phyloP scores from a whole-genome alignment of 2,329 filamentous ascomycete species.

The Claviceps spartinae region DNA sequence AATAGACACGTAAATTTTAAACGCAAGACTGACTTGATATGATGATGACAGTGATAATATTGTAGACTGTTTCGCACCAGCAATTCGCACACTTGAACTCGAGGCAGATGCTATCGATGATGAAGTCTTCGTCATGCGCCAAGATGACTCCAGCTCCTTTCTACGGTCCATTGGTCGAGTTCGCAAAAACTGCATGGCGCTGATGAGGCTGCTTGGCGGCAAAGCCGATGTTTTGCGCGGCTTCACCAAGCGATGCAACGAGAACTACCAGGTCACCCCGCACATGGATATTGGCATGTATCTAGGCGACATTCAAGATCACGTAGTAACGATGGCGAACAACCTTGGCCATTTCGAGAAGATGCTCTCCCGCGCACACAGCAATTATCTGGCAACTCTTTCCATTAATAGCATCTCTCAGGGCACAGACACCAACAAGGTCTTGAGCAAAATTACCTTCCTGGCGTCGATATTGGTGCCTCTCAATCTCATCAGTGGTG shows the following conservation, averaged over 20 bases:
- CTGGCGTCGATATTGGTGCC: constrained; percentile 92
- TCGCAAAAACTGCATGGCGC: constrained; percentile 86
- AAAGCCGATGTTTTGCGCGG: constrained; percentile 98
- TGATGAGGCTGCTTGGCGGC: constrained; percentile 84
- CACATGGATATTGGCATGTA: constrained; percentile 95
- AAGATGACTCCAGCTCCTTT: constrained; percentile 79
- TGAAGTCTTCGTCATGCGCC: constrained; percentile 80
- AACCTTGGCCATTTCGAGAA: constrained; percentile 94
- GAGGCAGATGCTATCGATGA: constrained; percentile 93
- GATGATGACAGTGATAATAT: constrained; percentile 65
- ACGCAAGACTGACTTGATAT: not conserved
- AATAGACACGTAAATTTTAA: not conserved
- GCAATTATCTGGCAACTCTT: constrained; percentile 91
- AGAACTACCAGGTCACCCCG: constrained; percentile 88
- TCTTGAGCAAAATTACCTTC: constrained; percentile 89
- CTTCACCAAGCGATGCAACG: constrained; percentile 97
- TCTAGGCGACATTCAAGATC: constrained; percentile 93
- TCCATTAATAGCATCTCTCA: constrained; percentile 83
- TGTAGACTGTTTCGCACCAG: constrained; percentile 85
- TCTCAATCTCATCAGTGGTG: constrained; percentile 77
- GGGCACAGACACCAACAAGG: constrained; percentile 76
- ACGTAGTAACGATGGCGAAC: constrained; percentile 98
- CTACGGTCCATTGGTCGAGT: constrained; percentile 78
- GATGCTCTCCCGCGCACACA: constrained; percentile 86
- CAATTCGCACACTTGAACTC: constrained; percentile 73